These are phyloP conservation scores for Corymbia citriodora DNA, from an alignment of 441 rosid species.

Conservation along the genomic window DNA sequence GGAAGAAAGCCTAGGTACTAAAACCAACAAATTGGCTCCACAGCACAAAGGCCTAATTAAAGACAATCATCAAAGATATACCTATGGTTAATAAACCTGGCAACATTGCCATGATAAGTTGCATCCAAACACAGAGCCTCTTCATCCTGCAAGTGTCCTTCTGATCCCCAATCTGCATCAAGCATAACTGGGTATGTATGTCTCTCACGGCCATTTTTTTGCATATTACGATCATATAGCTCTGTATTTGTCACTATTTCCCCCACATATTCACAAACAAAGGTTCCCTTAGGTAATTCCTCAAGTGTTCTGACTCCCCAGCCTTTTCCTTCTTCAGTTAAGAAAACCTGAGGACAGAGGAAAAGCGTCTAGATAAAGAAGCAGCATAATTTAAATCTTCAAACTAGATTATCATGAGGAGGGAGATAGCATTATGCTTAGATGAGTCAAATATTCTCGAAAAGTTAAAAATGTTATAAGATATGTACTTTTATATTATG, in stretches of 20 bases:
- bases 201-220: constrained; percentile 35
- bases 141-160: constrained; percentile 61
- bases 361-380: constrained; percentile 1
- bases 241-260: constrained; percentile 81
- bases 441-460: neutral
- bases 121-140: constrained; percentile 97
- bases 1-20: neutral
- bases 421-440: neutral
- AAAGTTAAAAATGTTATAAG: neutral
- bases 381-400: neutral
- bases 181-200: constrained; percentile 89
- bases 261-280: constrained; percentile 84
- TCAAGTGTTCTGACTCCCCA: constrained; percentile 81
- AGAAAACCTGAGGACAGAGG: constrained; percentile 53
- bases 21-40: neutral
- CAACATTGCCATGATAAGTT: constrained; percentile 74
- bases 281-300: constrained; percentile 80
- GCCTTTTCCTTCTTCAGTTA: constrained; percentile 60
- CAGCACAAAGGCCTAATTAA: neutral
- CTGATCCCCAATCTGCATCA: constrained; percentile 99
- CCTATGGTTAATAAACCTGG: constrained; percentile 94
- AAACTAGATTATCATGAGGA: neutral
- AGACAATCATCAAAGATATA: constrained; percentile 8
- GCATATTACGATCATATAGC: constrained; percentile 54
- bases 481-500: neutral